Percentiles rank a stretch among this genome's conserved stretches.
phyloP scores from a whole-genome alignment of 2,329 filamentous ascomycete genomes.

The Talaromyces pinophilus region DNA sequence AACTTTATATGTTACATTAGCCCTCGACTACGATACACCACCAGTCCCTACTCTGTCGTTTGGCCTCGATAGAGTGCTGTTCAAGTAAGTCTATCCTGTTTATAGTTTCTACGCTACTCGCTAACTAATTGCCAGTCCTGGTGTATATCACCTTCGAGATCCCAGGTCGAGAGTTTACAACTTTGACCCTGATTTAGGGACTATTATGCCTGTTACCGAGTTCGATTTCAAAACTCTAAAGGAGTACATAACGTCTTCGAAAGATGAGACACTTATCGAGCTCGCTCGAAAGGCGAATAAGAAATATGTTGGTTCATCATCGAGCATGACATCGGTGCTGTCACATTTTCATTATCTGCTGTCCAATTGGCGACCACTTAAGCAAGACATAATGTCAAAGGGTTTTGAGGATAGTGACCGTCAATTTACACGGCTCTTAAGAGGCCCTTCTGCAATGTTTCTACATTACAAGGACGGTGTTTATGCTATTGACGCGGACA shows the following conservation, averaged over 20 bases:
- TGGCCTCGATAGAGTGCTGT: conserved; percentile 83
- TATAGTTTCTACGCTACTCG: background rate
- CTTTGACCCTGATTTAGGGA: conserved; percentile 90
- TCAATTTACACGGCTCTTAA: conserved; percentile 71
- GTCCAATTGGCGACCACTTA: conserved; percentile 76
- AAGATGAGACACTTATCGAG: conserved; percentile 69
- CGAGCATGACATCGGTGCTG: conserved; percentile 87
- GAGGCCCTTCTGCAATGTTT: conserved; percentile 77
- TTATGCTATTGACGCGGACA: conserved; percentile 96
- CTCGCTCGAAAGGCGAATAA: conserved; percentile 67
- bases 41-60: conserved; percentile 67
- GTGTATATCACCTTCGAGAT: conserved; percentile 90
- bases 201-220: conserved; percentile 88
- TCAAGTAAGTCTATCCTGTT: conserved; percentile 61
- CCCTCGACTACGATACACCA: conserved; percentile 48
- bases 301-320: conserved; percentile 92
- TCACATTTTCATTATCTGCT: conserved; percentile 91
- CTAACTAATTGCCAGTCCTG: conserved; percentile 52
- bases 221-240: conserved; percentile 89
- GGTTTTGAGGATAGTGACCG: conserved; percentile 62
- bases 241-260: conserved; percentile 87
- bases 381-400: conserved; percentile 66
- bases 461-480: conserved; percentile 77
- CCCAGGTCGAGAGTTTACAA: conserved; percentile 86
- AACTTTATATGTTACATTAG: conserved; percentile 26